Evolutionary conservation across 2,329 filamentous ascomycete species (phyloP), one percentile per base, ranked within the genome.

Genomic region (Fusarium irregulare): DNA sequence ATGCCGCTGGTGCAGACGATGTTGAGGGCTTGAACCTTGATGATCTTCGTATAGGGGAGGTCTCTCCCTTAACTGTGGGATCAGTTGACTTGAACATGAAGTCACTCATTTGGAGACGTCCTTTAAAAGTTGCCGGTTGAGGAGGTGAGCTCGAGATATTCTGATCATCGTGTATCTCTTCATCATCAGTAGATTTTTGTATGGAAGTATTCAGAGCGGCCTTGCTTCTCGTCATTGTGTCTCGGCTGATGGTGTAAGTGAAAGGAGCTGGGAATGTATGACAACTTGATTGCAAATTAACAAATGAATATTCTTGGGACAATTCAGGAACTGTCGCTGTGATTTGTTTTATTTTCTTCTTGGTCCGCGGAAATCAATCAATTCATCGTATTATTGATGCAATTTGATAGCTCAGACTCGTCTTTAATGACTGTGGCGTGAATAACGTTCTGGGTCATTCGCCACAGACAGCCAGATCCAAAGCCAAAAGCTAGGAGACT

Each of bases 71-170:
- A 56, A 66, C 32, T 40, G 50, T 34, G 11, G 69, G 56, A 75
- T 76, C 75, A 5, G 74, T 47, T 30, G 72, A 69, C 21, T 74
- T 77, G 75, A 82, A 84, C 68, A 78, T 78, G 76, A 84, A 86
- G 57, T 80, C 76, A n/a, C 81, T 76, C 28, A 85, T 78, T 32
- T 82, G 76, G 20, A 86, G 78, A 14, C 79, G 82, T 25, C 83
- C 83, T 49, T 78, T 74, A 61, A 85, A 85, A 10, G 80, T 83
- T 16, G 82, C 76, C 12, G 74, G 71, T 48, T 70, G 68, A 11
- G 59, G 56, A 46, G 72, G 70, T 18, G 70, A 70, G 45, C 64
- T 68, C 23, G 30, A n/a, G 21, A 40, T 21, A 7, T 42, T 20
- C n/a, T 60, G 46, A 8, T 51, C 50, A 42, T 54, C 12, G 2